Evolutionary conservation across 202 grass and related monocot species (phyloP).

Genomic region (Hordeum pubiflorum): DNA sequence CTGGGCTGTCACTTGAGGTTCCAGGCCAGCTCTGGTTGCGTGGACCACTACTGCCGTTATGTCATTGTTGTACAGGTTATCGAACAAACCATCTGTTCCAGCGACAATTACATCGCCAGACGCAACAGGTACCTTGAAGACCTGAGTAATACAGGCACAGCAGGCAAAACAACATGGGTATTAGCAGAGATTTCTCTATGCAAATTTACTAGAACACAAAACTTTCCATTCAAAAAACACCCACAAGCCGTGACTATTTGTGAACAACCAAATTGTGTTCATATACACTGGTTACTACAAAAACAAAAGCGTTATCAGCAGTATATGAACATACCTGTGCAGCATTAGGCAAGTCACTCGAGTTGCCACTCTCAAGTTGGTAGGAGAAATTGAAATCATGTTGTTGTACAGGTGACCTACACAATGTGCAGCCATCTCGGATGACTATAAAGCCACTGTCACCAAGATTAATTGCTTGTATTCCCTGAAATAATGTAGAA

Average conservation of each 20-base stretch:
- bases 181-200: neutral
- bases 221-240: neutral
- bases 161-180: neutral
- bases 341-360: conserved; percentile 31
- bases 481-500: conserved; percentile 6
- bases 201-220: neutral
- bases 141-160: neutral
- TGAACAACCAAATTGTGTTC: neutral
- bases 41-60: conserved; percentile 36
- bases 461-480: conserved; percentile 27
- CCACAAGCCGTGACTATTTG: neutral
- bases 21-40: conserved; percentile 12
- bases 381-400: conserved; percentile 39
- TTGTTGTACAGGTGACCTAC: conserved; percentile 31
- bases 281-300: neutral
- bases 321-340: conserved; percentile 20
- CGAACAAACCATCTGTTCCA: conserved; percentile 30
- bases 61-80: conserved; percentile 32
- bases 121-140: conserved; percentile 16
- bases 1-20: conserved; percentile 31
- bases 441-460: conserved; percentile 33
- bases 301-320: neutral
- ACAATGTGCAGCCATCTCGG: conserved; percentile 28
- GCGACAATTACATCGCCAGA: conserved; percentile 28
- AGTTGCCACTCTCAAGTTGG: conserved; percentile 35